These are phyloP conservation scores for Kuraishia floccosa DNA, from an alignment of 805 yeast species.

Conservation along the genomic window DNA sequence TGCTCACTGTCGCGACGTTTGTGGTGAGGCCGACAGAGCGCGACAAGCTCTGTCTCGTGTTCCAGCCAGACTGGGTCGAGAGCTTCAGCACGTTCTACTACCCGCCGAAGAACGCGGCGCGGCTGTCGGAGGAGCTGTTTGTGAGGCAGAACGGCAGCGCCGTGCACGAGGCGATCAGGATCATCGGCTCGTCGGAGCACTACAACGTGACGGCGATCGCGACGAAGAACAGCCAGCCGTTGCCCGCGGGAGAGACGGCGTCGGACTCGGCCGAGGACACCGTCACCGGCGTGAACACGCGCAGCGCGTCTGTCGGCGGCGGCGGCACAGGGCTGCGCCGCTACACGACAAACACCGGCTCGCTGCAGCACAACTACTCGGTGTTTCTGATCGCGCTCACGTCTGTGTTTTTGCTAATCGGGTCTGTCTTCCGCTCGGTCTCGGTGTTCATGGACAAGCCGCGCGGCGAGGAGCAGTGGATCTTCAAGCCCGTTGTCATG, in stretches of 20 bases:
- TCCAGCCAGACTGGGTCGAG: slow-evolving; percentile 75
- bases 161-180: not conserved
- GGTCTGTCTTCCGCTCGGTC: slow-evolving; percentile 39
- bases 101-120: slow-evolving; percentile 46
- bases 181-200: not conserved
- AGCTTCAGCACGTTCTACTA: slow-evolving; percentile 48
- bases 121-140: slow-evolving; percentile 19
- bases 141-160: slow-evolving; percentile 1
- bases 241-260: not conserved
- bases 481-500: slow-evolving; percentile 45
- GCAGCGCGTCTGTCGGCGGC: too few relatives aligned
- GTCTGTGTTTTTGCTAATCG: slow-evolving; percentile 35
- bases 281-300: not conserved
- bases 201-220: too few relatives aligned
- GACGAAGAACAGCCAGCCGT: not conserved
- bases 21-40: slow-evolving; percentile 40
- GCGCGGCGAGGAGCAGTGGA: slow-evolving; percentile 24
- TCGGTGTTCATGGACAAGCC: slow-evolving; percentile 26
- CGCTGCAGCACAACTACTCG: slow-evolving; percentile 39
- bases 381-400: slow-evolving; percentile 31
- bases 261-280: not conserved
- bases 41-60: slow-evolving; percentile 37
- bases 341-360: slow-evolving; percentile 3
- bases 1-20: slow-evolving; percentile 39
- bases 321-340: not conserved